Conservation (phyloP, 352 stramenopile genomes). For the Thraustotheca clavata region DNA sequence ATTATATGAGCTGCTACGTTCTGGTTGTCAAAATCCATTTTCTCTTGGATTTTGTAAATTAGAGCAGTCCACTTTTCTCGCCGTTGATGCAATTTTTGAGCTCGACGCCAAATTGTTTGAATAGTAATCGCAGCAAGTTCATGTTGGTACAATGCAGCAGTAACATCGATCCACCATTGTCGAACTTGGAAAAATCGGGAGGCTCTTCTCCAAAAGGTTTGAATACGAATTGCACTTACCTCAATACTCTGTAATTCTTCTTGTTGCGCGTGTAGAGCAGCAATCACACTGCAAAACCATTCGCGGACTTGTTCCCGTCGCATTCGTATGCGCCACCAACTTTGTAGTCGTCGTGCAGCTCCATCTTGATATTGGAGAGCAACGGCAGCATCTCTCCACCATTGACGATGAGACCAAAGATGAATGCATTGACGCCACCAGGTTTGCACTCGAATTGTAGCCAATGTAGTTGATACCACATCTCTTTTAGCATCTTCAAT, state of each 20-base stretch:
- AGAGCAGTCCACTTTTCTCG: too few relatives aligned
- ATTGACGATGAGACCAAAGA: background rate
- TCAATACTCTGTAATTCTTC: background rate
- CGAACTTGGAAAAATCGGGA: background rate
- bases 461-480: background rate
- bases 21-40: too few relatives aligned
- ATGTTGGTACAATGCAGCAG: too few relatives aligned
- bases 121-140: too few relatives aligned
- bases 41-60: too few relatives aligned
- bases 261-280: background rate
- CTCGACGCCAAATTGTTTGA: too few relatives aligned
- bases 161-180: background rate
- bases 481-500: background rate
- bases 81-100: too few relatives aligned
- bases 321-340: background rate
- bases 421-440: background rate
- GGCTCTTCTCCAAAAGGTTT: background rate
- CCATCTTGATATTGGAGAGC: background rate
- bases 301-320: background rate
- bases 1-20: background rate
- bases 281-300: background rate
- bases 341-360: background rate
- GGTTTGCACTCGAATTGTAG: conserved; percentile 15
- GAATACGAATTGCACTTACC: background rate
- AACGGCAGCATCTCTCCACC: background rate